Base-by-base conservation (phyloP, 2,329 filamentous ascomycete genomes). In the Curvularia eragrostidis region DNA sequence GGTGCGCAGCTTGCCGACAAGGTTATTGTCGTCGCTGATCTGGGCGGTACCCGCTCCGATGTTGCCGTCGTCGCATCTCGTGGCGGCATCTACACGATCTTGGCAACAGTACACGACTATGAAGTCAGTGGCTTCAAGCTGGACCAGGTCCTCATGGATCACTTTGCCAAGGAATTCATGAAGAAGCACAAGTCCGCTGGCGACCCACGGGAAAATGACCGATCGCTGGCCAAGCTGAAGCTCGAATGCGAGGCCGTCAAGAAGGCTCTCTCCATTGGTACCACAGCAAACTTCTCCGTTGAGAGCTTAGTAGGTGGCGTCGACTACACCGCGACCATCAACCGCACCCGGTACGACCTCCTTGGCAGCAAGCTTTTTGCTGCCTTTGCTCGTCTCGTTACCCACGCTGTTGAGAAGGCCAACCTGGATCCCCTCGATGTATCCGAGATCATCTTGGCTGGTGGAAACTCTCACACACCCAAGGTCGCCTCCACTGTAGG, bases 101-200 rank as follows among this genome's bases (percentile, higher is more conserved):
- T 99, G 57, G 93, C 95, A 19, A 96, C 94, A 12, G 87, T 90
- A 28, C 95, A 98, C 82, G 95, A 99, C 83, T 97, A 96, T 80
- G 93, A 98, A 74, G 91, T 94, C 67, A 89, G 91, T 55, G 95
- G 95, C 73, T 84, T 87, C 34, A 88, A 93, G 66, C 84, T 99
- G 56, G 95, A 99, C 82, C 86, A 95, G 77, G 90, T 94, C 48
- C 85, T 99, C 58, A 91, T 97, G 76, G 94, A 99, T 77, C 89
- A 97, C 83, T 97, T 98, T 70, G 91, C 94, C 69, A 99, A 99
- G 85, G 95, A 99, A 80, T 99, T 99, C 81, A 86, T 95, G 74
- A 98, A 99, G 87, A 97, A 96, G 85, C 87, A 98, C 85, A 89
- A 89, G 81, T 87, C 87, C 2, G 74, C 63, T 1, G 71, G 67